Evolutionary conservation across 371 early-diverging fungal species (phyloP), one percentile per base, ranked within the genome.

Genomic region (Mortierella sp.): DNA sequence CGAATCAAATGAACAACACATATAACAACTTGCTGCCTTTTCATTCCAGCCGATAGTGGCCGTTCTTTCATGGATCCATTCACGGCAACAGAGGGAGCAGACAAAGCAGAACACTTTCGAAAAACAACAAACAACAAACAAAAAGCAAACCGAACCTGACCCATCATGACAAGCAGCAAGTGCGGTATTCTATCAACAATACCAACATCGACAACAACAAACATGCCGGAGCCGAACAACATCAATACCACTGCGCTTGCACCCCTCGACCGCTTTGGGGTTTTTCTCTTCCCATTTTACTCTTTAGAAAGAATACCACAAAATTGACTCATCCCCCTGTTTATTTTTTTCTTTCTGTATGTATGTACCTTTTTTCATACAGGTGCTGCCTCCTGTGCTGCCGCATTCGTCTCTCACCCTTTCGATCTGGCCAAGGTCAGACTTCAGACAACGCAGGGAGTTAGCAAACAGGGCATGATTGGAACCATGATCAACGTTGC

Each of bases 391-490:
- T 86, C 86, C 55, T 86, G 86, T 68, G 55, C 82, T 21, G 86
- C 86, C 24, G 86, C 86, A 47, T 70, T 86, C 21, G 86, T 86
- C 38, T 86, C 96, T 0, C 97, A 97, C 73, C 97, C 97, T 0
- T 93, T 97, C 50, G 97, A 97, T 88, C 90, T 96, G 76, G 90
- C 96, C 72, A 97, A 97, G 87, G 96, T 97, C 45, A 92, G 97
- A 16, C 86, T 97, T 72, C 98, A 97, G 84, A 97, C 95, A 26
- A 88, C 89, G 7, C 91, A 92, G 54, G 92, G 93, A 3, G 84
- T 88, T 60, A 85, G 71, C 19, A 87, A 84, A 47, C 90, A 80
- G 34, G 88, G 92, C 34, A 89, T 94, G 87, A 89, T 94, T 38
- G 78, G 88, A 14, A 92, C 92, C 47, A 86, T 91, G 82, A 80